Conservation (phyloP, 768 basidiomycete species). For the Suillus ampliporus region DNA sequence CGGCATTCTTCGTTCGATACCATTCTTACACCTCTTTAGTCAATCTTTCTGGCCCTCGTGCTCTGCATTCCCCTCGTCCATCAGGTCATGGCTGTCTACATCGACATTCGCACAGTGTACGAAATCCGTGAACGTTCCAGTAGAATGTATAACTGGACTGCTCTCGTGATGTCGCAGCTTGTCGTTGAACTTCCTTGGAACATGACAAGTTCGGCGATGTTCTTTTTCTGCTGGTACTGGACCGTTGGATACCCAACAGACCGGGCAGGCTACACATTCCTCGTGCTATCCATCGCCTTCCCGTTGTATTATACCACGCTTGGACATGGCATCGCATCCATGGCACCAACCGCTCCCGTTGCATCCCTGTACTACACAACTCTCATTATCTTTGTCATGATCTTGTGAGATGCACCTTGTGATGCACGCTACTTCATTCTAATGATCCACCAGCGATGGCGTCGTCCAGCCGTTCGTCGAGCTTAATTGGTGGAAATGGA, state of each 20-base stretch:
- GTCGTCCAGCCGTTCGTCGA: constrained; percentile 67
- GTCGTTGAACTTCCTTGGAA: constrained; percentile 68
- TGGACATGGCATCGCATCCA: constrained; percentile 63
- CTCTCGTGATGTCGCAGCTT: constrained; percentile 58
- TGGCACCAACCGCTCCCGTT: constrained; percentile 64
- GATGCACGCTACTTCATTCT: not conserved
- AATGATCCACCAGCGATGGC: constrained; percentile 44
- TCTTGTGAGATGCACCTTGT: constrained; percentile 39
- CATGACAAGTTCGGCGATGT: constrained; percentile 57
- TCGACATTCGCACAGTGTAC: constrained; percentile 63
- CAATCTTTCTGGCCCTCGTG: constrained; percentile 63
- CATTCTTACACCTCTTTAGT: constrained; percentile 33
- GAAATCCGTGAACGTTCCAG: constrained; percentile 70
- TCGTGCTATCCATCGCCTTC: constrained; percentile 57
- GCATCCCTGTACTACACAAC: constrained; percentile 62
- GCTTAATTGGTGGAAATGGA: constrained; percentile 78
- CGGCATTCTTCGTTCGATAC: not conserved
- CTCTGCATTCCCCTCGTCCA: constrained; percentile 57
- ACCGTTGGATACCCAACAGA: constrained; percentile 62
- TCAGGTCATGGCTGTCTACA: constrained; percentile 67
- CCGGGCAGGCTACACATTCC: constrained; percentile 62
- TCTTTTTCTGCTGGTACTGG: constrained; percentile 75
- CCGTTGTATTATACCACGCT: constrained; percentile 68
- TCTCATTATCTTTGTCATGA: constrained; percentile 65
- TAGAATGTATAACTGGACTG: constrained; percentile 69